Conservation (phyloP, 208 protist species). For the Trypanosoma congolense region DNA sequence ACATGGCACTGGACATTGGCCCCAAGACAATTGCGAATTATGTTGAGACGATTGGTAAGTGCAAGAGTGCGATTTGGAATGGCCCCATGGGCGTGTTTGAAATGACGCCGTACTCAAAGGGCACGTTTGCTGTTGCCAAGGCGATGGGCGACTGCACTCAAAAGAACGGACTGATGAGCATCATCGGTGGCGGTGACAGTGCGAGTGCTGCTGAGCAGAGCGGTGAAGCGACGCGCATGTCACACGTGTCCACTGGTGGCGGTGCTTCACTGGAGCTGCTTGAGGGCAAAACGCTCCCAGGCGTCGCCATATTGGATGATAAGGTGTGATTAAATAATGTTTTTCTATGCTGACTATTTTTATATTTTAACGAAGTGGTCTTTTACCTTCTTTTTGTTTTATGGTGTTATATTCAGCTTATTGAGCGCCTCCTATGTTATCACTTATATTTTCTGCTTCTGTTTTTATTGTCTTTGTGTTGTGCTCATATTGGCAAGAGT, state of each 20-base stretch:
- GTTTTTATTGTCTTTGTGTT: too few relatives aligned
- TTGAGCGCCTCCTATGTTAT: too few relatives aligned
- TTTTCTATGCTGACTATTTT: too few relatives aligned
- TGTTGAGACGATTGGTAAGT: constrained; percentile 56
- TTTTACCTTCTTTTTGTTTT: neutral
- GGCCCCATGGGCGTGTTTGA: constrained; percentile 98
- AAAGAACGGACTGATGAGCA: constrained; percentile 76
- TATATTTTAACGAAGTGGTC: neutral
- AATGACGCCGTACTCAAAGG: constrained; percentile 93
- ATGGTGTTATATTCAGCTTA: too few relatives aligned
- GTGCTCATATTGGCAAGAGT: too few relatives aligned
- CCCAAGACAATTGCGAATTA: constrained; percentile 89
- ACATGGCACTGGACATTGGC: constrained; percentile 96
- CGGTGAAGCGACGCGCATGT: constrained; percentile 89
- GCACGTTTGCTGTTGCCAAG: constrained; percentile 85
- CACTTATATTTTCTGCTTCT: too few relatives aligned
- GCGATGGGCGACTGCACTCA: constrained; percentile 67
- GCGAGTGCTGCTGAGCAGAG: constrained; percentile 91
- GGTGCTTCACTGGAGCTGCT: constrained; percentile 99
- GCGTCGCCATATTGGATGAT: constrained; percentile 80
- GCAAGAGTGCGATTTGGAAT: constrained; percentile 97
- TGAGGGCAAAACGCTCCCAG: constrained; percentile 94
- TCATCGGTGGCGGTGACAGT: constrained; percentile 97
- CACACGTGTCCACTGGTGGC: constrained; percentile 98
- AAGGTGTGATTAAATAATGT: constrained; percentile 51